Percentiles rank a stretch among this genome's conserved stretches.
Evolutionary conservation across 2,329 filamentous ascomycete genomes (phyloP).

Genomic region (Exophiala dermatitidis): DNA sequence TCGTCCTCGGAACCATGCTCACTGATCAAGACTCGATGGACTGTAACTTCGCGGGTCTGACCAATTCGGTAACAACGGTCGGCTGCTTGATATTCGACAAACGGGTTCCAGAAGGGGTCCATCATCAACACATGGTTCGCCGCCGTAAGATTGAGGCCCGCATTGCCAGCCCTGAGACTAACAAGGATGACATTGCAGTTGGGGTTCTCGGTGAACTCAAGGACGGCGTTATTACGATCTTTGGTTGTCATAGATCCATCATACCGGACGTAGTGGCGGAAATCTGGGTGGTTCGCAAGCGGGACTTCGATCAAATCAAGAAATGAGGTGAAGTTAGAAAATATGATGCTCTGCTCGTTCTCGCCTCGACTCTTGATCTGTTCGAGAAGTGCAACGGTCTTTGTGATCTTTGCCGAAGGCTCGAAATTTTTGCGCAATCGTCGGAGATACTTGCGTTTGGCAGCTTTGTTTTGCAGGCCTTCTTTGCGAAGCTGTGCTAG

Average conservation of each 20-base stretch:
- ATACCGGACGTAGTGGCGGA: slow-evolving; percentile 60
- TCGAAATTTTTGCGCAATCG: slow-evolving; percentile 63
- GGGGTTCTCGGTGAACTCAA: slow-evolving; percentile 57
- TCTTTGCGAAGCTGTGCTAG: slow-evolving; percentile 62
- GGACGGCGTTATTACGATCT: slow-evolving; percentile 59
- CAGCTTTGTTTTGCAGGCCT: slow-evolving; percentile 55
- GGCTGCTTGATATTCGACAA: slow-evolving; percentile 77
- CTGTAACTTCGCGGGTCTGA: slow-evolving; percentile 63
- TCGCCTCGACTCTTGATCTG: slow-evolving; percentile 43
- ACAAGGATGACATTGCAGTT: slow-evolving; percentile 64
- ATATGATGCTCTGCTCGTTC: slow-evolving; percentile 71
- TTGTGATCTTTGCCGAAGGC: slow-evolving; percentile 67
- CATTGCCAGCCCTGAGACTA: slow-evolving; percentile 72
- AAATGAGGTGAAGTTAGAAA: slow-evolving; percentile 72
- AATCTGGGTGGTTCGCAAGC: slow-evolving; percentile 37
- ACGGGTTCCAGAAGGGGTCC: slow-evolving; percentile 88
- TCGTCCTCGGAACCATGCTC: slow-evolving; percentile 30
- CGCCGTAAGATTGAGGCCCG: slow-evolving; percentile 76
- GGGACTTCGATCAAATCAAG: slow-evolving; percentile 71
- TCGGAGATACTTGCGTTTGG: slow-evolving; percentile 61
- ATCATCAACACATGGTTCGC: slow-evolving; percentile 83
- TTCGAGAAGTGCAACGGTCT: slow-evolving; percentile 58
- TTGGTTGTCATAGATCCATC: slow-evolving; percentile 66
- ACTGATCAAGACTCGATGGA: slow-evolving; percentile 71
- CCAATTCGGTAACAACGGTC: slow-evolving; percentile 86